Evolutionary conservation across 768 basidiomycete genomes (phyloP), one percentile per base, ranked within the genome.

Genomic region (Trametes sanguinea): DNA sequence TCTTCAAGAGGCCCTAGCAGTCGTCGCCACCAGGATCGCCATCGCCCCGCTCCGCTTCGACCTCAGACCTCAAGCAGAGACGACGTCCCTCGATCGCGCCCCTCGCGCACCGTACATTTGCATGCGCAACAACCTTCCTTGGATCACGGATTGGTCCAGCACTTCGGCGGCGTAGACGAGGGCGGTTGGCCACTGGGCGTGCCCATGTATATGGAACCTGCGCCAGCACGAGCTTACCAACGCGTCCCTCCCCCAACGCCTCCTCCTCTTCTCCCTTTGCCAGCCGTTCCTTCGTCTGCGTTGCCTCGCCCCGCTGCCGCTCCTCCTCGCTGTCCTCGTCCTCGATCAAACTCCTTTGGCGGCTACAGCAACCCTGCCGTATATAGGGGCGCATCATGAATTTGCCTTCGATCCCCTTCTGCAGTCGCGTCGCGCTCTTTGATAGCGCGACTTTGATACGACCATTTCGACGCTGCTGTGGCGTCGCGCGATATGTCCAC

Each of bases 321-420:
- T 2, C 16, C 48, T 17, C 47, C 17, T 40, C 57, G 48, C 30
- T 47, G 27, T 5, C 57, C 48, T 1, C 57, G 57, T 8, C 57
- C 57, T 11, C 48, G 57, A 29, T 57, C 57, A 2, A 57, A 57
- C 48, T 57, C 57, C 6, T 57, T 57, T n/a, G 47, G 57, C 8
- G 57, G 57, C 17, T 57, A 42, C 57, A 33, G 32, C n/a, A 22
- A 27, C 14, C 35, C 56, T 11, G 45, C 46, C 16, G 30, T 10
- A 22, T 13, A 4, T 11, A 4, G 22, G 2, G 6, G 6, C 10
- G 22, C 22, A 30, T 30, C 9, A 22, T 22, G 10, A 17, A 10
- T 46, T 27, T 10, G 17, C 22, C 7, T 46, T 27, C 22, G 16
- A 16, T 8, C 27, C 16, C 22, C 22, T 27, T 13, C 32, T 50